Evolutionary conservation across 31 red algal genomes (phyloP), one percentile per base, ranked within the genome.

Genomic region (Porphyra umbilicalis): DNA sequence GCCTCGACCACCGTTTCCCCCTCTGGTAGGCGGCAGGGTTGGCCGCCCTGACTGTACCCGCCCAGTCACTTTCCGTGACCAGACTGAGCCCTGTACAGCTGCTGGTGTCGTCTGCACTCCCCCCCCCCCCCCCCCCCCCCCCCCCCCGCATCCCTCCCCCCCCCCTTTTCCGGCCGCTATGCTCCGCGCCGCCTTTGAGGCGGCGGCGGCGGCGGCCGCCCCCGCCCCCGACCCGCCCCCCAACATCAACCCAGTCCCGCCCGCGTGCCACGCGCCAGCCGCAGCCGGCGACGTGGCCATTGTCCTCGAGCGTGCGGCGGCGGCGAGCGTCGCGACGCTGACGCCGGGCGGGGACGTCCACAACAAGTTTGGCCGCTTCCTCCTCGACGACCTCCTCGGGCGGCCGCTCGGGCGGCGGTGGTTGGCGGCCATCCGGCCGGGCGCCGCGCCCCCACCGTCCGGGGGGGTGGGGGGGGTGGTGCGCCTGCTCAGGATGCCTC

Each of bases 351-450:
- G 46, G 20, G 84, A 83, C 75, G 35, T 93, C 6, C 77, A 93
- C 81, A 97, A 97, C 80, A 87, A 88, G 44, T 97, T 93, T 76
- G 94, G 94, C 18, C 88, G 87, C 39, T 97, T 97, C 75, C 75
- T 75, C 3, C 79, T 84, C 79, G 79, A 77, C 78, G 81, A 88
- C 40, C 32, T 93, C 32, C 67, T 97, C 35, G 84, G 85, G 8
- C 71, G 68, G 14, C 83, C 83, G 6, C 36, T 93, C 29, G 94
- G 94, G n/a, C 79, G 90, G 6, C 90, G 91, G 75, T 90, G 87
- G 90, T 20, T 84, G 31, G 36, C 88, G 10, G 39, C 76, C n/a
- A 44, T 33, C 32, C 35, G 80, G 40, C 78, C 78, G n/a, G 80
- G 38, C 78, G 75, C 35, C 35, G 32, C 38, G 40, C 34, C 44